Evolutionary conservation across 345 rosid species (phyloP), one percentile per base, ranked within the genome.

Genomic region (Garcia nutans): DNA sequence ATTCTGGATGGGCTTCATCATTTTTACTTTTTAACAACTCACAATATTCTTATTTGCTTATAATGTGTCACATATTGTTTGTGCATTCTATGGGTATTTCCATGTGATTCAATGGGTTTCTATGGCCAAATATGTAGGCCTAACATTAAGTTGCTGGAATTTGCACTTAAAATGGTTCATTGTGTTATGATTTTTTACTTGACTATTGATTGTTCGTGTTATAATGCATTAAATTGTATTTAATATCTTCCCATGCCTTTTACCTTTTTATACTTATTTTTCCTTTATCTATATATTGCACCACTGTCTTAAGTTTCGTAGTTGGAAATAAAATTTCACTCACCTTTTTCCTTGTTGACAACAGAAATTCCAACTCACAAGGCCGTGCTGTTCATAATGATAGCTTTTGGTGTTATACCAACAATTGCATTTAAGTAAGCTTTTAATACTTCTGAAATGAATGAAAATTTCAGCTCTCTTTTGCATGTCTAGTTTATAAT

Each of bases 391-490:
- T 84, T 66, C 81, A 12, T 85, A 5, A 91, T 96, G 99, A 81
- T 85, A 37, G 85, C 83, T 62, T 85, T 88, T 81, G 99, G 76
- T 80, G 94, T 89, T 82, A 80, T 93, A 75, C 99, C 99, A 65
- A 96, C 99, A n/a, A 71, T 93, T 45, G 72, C 80, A 73, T 85
- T 70, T 84, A 96, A 93, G 99, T 96, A 85, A 93, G 97, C 65
- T 70, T 31, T 78, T 71, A 44, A 65, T 66, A 11, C 61, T 50
- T 73, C 50, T 75, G 19, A 58, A 71, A 57, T 26, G 60, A 2
- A 24, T 26, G 55, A 49, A 71, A 55, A 42, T 58, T 65, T 66
- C 22, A 41, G 4, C 23, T 44, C n/a, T 4, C 20, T 31, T 37
- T 54, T 54, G 58, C 58, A 1, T 59, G 54, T 64, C 56, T 70